These are phyloP conservation scores for Geranium brycei DNA, from an alignment of 345 rosid species.

Conservation along the genomic window DNA sequence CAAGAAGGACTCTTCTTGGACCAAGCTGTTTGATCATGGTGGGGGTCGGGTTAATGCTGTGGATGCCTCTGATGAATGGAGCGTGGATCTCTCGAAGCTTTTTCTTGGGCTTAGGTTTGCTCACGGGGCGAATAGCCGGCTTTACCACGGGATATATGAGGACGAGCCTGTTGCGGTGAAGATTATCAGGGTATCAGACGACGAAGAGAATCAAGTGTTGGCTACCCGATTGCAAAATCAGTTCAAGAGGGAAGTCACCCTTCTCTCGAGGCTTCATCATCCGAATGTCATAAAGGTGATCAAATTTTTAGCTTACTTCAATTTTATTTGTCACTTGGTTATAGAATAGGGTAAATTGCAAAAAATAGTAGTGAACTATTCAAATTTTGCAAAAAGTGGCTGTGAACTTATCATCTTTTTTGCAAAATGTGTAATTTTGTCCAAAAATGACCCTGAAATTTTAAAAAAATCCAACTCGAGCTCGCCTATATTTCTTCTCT, in stretches of 20 bases:
- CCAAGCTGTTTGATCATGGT: constrained; percentile 64
- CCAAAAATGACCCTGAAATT: too few relatives aligned
- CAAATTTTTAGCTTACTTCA: not conserved
- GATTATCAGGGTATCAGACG: constrained; percentile 77
- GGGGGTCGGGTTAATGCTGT: constrained; percentile 77
- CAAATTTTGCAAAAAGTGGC: too few relatives aligned
- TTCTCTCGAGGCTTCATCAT: constrained; percentile 64
- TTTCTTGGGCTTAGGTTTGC: constrained; percentile 90
- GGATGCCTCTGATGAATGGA: constrained; percentile 50
- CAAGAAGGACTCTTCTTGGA: constrained; percentile 70
- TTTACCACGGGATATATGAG: constrained; percentile 82
- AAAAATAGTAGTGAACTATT: too few relatives aligned
- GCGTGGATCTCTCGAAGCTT: constrained; percentile 71
- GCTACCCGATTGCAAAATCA: constrained; percentile 70
- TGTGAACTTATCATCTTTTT: too few relatives aligned
- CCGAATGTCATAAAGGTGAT: constrained; percentile 77
- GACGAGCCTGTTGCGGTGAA: constrained; percentile 95
- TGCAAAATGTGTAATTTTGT: too few relatives aligned
- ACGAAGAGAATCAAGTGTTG: constrained; percentile 60
- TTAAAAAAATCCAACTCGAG: too few relatives aligned
- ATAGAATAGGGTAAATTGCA: too few relatives aligned
- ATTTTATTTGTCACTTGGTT: not conserved
- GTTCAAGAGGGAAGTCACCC: constrained; percentile 70
- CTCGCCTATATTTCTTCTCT: too few relatives aligned
- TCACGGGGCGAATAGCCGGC: constrained; percentile 81